phyloP scores from a whole-genome alignment of 352 stramenopile genomes.

The Globisporangium megalacanthum region DNA sequence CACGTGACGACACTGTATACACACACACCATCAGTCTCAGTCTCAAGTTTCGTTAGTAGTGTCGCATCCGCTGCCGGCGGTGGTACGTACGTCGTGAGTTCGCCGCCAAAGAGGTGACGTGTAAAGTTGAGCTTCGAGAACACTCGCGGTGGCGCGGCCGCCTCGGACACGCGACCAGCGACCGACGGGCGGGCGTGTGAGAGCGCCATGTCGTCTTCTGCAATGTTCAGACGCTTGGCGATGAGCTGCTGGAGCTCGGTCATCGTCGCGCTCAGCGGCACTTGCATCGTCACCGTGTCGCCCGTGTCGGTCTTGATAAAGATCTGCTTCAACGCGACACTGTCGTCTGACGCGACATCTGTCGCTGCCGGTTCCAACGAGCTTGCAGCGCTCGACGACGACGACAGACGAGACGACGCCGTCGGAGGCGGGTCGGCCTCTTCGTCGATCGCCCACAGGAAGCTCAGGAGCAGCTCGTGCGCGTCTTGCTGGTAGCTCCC shows the following conservation, averaged over 20 bases:
- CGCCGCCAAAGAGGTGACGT: conserved; percentile 48
- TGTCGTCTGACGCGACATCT: conserved; percentile 4
- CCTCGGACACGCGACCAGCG: conserved; percentile 20
- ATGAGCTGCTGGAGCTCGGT: conserved; percentile 50
- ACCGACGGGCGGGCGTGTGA: conserved; percentile 20
- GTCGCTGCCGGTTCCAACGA: no score
- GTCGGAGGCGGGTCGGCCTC: conserved; percentile 43
- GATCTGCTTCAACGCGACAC: conserved; percentile 36
- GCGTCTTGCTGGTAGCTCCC: conserved; percentile 95
- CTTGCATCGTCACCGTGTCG: conserved; percentile 54
- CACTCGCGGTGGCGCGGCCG: background rate
- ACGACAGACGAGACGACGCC: background rate
- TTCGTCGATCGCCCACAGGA: conserved; percentile 89
- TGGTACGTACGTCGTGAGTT: conserved; percentile 41
- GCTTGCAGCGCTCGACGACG: no score
- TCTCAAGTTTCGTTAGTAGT: background rate
- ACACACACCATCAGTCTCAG: conserved; percentile 2
- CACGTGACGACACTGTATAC: conserved; percentile 33
- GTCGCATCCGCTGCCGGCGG: no score
- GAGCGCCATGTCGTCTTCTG: conserved; percentile 54
- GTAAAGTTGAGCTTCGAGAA: conserved; percentile 58
- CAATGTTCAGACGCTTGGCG: conserved; percentile 45
- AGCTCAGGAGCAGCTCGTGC: conserved; percentile 92
- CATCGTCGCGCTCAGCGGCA: conserved; percentile 35
- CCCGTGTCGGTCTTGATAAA: conserved; percentile 63